Base-by-base conservation (phyloP, 78 protist species). In the Monosiga brevicollis region DNA sequence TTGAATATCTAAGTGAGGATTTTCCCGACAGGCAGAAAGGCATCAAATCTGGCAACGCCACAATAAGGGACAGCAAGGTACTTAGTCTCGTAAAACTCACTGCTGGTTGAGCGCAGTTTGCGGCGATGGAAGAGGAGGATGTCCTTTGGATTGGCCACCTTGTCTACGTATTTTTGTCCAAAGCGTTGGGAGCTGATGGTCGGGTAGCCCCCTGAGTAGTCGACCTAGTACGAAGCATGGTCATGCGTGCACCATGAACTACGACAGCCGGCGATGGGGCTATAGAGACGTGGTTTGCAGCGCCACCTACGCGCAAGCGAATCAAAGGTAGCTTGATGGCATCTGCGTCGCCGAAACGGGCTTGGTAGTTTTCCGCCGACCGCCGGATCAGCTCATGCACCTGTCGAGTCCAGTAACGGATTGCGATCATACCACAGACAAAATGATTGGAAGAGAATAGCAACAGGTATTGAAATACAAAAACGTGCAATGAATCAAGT, bases 91-190 rank as follows among this genome's bases (percentile, higher is more conserved):
- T n/a, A n/a, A n/a, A n/a, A n/a, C n/a, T n/a, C n/a, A n/a, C n/a
- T n/a, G n/a, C n/a, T n/a, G n/a, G n/a, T n/a, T n/a, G n/a, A n/a
- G n/a, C n/a, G n/a, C n/a, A n/a, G n/a, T n/a, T n/a, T n/a, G n/a
- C n/a, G n/a, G n/a, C n/a, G n/a, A n/a, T 76, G 6, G 76, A 86
- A 88, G 26, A 81, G 74, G 23, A 94, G 70, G 22, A 94, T 73
- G 41, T 92, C 93, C 23, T 49, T 71, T 3, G 95, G 96, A 73
- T 94, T 94, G 1, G 93, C 97, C 25, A 92, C 95, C 9, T 39
- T 32, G 22, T 91, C 29, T 49, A 15, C 15, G 62, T 49, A 15
- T 49, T 6, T 49, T 6, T 49, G 62, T 49, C 95, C 97, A 79
- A 94, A 93, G 37, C 80, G 73, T 34, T 81, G 91, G 11, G 93